phyloP scores from a whole-genome alignment of 2,329 filamentous ascomycete species.

The Sclerotinia sclerotiorum region DNA sequence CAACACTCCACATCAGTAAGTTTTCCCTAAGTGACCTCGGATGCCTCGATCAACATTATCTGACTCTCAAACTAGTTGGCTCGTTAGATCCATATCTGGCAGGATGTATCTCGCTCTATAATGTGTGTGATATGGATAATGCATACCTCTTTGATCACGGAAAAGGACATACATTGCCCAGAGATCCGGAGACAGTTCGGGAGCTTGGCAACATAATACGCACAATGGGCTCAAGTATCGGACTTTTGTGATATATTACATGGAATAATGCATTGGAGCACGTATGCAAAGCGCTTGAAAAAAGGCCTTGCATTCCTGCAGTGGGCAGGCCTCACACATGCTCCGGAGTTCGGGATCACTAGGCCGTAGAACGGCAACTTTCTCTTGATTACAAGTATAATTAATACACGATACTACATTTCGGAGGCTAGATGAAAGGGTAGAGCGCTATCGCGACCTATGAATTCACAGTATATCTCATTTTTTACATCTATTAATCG shows the following conservation, averaged over 20 bases:
- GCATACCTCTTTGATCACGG: slow-evolving; percentile 64
- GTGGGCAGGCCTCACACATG: slow-evolving; percentile 7
- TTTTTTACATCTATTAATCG: not conserved
- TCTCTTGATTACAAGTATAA: not conserved
- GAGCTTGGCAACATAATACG: slow-evolving; percentile 39
- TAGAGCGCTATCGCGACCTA: not conserved
- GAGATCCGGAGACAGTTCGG: slow-evolving; percentile 45
- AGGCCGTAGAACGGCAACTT: not conserved
- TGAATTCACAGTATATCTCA: not conserved
- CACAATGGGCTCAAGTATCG: slow-evolving; percentile 30
- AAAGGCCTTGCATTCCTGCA: not conserved
- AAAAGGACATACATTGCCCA: slow-evolving; percentile 63
- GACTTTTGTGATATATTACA: not conserved
- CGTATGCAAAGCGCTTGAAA: not conserved
- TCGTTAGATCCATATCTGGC: slow-evolving; percentile 61
- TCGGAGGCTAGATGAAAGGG: not conserved
- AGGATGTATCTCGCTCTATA: slow-evolving; percentile 62
- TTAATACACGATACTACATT: not conserved
- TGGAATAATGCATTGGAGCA: not conserved
- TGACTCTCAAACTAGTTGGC: slow-evolving; percentile 45
- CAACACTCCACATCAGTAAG: slow-evolving; percentile 47
- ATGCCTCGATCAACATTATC: not conserved
- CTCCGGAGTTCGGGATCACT: not conserved
- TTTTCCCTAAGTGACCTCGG: slow-evolving; percentile 12
- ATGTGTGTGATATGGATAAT: slow-evolving; percentile 61